Evolutionary conservation across 2,329 filamentous ascomycete species (phyloP).

Genomic region (Penicillium sp.): DNA sequence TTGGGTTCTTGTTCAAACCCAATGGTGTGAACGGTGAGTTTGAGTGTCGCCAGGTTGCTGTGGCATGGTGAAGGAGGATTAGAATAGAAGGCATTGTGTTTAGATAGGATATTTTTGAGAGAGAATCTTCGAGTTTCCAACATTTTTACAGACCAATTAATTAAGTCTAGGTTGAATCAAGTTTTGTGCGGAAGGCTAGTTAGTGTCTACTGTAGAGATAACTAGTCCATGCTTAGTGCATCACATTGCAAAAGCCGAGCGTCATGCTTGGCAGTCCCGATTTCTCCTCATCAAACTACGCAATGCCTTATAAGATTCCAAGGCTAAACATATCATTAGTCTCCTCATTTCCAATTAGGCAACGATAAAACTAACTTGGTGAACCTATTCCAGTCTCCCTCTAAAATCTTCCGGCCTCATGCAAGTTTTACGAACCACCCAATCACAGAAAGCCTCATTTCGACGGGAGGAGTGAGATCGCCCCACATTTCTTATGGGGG

Average conservation of each 20-base stretch:
- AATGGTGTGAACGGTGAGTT: not conserved
- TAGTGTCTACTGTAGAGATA: not conserved
- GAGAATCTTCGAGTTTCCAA: not conserved
- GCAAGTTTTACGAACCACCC: not conserved
- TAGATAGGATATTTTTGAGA: not conserved
- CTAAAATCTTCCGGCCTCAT: not conserved
- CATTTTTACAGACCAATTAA: not conserved
- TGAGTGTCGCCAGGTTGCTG: slow-evolving; percentile 11
- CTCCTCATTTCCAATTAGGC: not conserved
- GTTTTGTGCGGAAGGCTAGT: not conserved
- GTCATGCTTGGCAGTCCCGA: not conserved
- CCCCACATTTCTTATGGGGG: not conserved
- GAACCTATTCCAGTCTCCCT: not conserved
- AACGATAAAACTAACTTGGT: not conserved
- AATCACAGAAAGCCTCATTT: not conserved
- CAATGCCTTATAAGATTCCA: not conserved
- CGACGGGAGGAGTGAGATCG: not conserved
- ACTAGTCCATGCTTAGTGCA: not conserved
- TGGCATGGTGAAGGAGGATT: slow-evolving; percentile 5
- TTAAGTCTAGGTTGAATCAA: too few relatives aligned
- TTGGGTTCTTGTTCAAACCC: slow-evolving; percentile 8
- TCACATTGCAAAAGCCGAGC: not conserved
- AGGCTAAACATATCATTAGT: not conserved
- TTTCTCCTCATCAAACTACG: not conserved
- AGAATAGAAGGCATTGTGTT: not conserved